Evolutionary conservation across 2,329 filamentous ascomycete species (phyloP).

Genomic region (Aspergillus sojae): DNA sequence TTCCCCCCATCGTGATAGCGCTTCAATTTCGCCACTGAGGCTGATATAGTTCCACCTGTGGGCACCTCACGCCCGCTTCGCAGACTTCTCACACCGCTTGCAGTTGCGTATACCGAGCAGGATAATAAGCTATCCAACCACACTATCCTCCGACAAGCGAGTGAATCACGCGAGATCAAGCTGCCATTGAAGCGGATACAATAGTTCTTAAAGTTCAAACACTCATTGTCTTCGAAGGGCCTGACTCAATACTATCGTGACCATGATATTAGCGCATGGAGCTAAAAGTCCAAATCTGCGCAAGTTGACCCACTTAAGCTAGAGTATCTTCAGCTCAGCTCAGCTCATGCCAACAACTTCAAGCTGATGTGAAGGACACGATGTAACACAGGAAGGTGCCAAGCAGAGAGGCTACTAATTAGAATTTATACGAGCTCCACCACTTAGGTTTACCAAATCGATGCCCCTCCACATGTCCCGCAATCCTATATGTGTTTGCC

Average conservation of each 20-base stretch:
- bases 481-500: background rate
- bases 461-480: background rate
- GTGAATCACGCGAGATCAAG: background rate
- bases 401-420: background rate
- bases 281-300: background rate
- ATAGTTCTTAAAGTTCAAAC: background rate
- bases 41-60: background rate
- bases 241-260: background rate
- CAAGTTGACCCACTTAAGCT: background rate
- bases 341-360: background rate
- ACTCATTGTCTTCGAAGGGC: background rate
- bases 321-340: background rate
- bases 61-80: background rate
- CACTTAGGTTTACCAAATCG: background rate
- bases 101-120: too few species aligned
- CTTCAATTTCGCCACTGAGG: background rate
- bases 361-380: background rate
- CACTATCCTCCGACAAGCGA: too few species aligned
- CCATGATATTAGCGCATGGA: background rate
- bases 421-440: background rate
- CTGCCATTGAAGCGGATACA: background rate
- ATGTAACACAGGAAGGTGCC: background rate
- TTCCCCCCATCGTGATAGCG: background rate
- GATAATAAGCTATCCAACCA: too few species aligned
- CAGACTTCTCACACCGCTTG: background rate